Evolutionary conservation across 2,329 filamentous ascomycete genomes (phyloP), one percentile per base, ranked within the genome.

Genomic region (Talaromyces sp.): DNA sequence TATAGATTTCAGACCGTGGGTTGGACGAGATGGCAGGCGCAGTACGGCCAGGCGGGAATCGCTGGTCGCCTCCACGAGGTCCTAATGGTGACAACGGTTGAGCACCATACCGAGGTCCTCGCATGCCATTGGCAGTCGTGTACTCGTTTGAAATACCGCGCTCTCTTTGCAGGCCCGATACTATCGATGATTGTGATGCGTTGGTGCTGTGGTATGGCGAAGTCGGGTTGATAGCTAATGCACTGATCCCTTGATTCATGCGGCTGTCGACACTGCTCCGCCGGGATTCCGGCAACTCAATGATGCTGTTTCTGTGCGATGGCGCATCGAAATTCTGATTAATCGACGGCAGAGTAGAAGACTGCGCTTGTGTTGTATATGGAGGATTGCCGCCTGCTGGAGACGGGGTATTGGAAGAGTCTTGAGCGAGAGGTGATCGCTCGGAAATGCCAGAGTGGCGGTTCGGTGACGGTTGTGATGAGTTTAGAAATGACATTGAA

Each of bases 281-380:
- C 54, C 81, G 78, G 11, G 81, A 83, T 64, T 83, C 81, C 19
- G 78, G 68, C 17, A 75, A 75, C n/a, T 82, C 79, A 15, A 69
- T 72, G 43, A 74, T 74, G 70, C 77, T 81, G 27, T 73, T 73
- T 37, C 78, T 75, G 25, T 84, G 80, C 0, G 81, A 78, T 37
- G 78, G 73, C 6, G 81, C 80, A 58, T 87, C 85, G 54, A 83
- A 81, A 67, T 85, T 85, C 69, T 87, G 85, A 61, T 86, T 87
- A 67, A 88, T 82, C 0, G 85, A 85, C 2, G 86, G 86, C 10
- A 88, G 75, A 47, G 80, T 76, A 69, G 78, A 78, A 68, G 71
- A 79, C 37, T 73, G 78, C 68, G 74, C 80, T 58, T 64, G 62
- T 69, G 72, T 73, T 3, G 74, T 72, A 39, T 72, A 59, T 8